Evolutionary conservation across 2,329 filamentous ascomycete species (phyloP).

Genomic region (Penicillium capsulatum): DNA sequence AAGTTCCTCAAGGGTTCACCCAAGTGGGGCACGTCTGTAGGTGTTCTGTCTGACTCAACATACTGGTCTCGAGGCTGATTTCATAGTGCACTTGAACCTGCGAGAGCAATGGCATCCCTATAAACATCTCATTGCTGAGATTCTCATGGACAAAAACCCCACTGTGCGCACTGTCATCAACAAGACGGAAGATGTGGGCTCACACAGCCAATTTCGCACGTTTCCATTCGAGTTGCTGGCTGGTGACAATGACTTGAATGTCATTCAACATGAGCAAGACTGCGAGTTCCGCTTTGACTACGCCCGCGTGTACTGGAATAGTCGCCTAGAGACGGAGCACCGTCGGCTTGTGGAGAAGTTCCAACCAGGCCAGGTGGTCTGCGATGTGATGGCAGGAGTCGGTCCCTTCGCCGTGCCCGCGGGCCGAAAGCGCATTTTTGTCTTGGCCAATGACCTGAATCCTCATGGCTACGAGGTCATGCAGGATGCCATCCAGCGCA

Average conservation of each 20-base stretch:
- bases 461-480: conserved; percentile 78
- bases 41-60: conserved; percentile 26
- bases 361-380: conserved; percentile 79
- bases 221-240: conserved; percentile 88
- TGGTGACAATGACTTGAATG: conserved; percentile 76
- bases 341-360: conserved; percentile 72
- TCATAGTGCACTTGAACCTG: conserved; percentile 79
- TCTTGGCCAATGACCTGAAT: conserved; percentile 96
- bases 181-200: conserved; percentile 85
- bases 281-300: conserved; percentile 94
- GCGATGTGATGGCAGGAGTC: conserved; percentile 95
- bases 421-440: conserved; percentile 83
- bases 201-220: conserved; percentile 79
- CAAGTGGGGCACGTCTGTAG: conserved; percentile 80
- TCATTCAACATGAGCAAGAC: conserved; percentile 73
- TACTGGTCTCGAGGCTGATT: conserved; percentile 10
- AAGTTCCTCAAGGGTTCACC: conserved; percentile 81
- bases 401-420: conserved; percentile 92
- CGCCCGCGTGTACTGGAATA: conserved; percentile 97
- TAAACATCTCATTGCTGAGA: conserved; percentile 77
- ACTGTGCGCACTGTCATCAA: conserved; percentile 86
- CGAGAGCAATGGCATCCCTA: conserved; percentile 77
- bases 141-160: conserved; percentile 86
- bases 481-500: conserved; percentile 63
- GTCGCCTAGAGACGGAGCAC: conserved; percentile 83